Evolutionary conservation across 495 filamentous ascomycete genomes (phyloP).

Genomic region (Pseudoneurospora amorphoporcata): DNA sequence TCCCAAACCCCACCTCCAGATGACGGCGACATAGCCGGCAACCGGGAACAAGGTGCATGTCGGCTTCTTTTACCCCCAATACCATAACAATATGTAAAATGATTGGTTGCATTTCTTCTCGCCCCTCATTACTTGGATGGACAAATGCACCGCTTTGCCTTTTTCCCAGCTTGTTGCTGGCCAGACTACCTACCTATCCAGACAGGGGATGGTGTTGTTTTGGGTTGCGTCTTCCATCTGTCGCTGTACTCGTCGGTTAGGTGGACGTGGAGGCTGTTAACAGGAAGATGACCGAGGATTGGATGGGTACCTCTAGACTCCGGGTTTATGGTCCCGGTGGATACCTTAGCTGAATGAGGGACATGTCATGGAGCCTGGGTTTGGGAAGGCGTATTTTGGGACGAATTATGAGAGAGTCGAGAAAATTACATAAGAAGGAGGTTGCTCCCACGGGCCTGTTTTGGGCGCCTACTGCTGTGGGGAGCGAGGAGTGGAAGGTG

Average conservation of each 20-base stretch:
- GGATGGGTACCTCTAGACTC: no score
- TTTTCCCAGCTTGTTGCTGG: no score
- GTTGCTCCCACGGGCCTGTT: conserved; percentile 45
- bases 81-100: background rate
- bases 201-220: no score
- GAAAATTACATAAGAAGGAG: conserved; percentile 33
- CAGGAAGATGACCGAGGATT: conserved; percentile 21
- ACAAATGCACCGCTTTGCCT: background rate
- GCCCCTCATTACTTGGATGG: background rate
- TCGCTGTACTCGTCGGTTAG: no score
- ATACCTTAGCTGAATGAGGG: conserved; percentile 42
- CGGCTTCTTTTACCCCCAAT: background rate
- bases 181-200: no score
- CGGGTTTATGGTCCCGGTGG: conserved; percentile 25
- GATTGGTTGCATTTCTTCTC: background rate
- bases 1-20: background rate
- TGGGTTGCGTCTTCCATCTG: no score
- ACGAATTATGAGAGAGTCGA: conserved; percentile 33
- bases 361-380: conserved; percentile 53
- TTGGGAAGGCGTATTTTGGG: conserved; percentile 52
- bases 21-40: background rate
- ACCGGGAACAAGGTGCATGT: background rate
- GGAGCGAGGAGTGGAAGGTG: conserved; percentile 36
- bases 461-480: conserved; percentile 45
- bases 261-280: background rate